Conservation (phyloP, 768 basidiomycete genomes). For the Mycena amicta region DNA sequence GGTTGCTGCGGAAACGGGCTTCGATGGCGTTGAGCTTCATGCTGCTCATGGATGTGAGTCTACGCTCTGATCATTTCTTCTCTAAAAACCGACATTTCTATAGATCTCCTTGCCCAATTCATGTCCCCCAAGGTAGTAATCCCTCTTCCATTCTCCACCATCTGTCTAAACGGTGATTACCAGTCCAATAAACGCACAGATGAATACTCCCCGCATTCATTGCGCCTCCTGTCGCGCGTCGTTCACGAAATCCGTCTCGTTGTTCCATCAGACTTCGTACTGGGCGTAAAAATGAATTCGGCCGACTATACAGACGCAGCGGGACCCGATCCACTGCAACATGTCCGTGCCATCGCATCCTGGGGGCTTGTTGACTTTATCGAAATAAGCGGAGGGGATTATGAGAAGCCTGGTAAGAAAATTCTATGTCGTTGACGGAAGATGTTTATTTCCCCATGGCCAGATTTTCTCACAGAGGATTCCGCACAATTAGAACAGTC, state of each 20-base stretch:
- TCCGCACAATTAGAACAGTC: constrained; percentile 17
- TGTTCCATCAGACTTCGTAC: constrained; percentile 59
- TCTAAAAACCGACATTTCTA: constrained; percentile 1
- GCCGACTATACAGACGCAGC: constrained; percentile 63
- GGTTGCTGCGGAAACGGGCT: constrained; percentile 67
- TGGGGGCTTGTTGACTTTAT: constrained; percentile 80
- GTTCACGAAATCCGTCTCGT: constrained; percentile 54
- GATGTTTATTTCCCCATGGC: not conserved
- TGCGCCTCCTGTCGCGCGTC: constrained; percentile 63
- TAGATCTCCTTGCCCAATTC: constrained; percentile 81
- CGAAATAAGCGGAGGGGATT: constrained; percentile 87
- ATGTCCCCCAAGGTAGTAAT: constrained; percentile 65
- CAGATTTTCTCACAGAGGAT: constrained; percentile 47
- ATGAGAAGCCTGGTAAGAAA: constrained; percentile 69
- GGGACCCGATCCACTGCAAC: constrained; percentile 54
- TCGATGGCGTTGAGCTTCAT: constrained; percentile 88
- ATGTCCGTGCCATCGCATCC: constrained; percentile 59
- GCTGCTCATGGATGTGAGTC: constrained; percentile 82
- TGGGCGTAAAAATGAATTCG: constrained; percentile 82
- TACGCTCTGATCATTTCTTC: not conserved
- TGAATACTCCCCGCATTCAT: constrained; percentile 55
- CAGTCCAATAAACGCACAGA: constrained; percentile 59
- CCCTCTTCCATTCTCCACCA: not conserved
- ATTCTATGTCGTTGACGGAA: not conserved
- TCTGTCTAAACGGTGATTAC: not conserved